A percentile compares a stretch with the other conserved stretches of the same genome.
phyloP scores from a whole-genome alignment of 2,329 filamentous ascomycete genomes.

The Aspergillus sp. region DNA sequence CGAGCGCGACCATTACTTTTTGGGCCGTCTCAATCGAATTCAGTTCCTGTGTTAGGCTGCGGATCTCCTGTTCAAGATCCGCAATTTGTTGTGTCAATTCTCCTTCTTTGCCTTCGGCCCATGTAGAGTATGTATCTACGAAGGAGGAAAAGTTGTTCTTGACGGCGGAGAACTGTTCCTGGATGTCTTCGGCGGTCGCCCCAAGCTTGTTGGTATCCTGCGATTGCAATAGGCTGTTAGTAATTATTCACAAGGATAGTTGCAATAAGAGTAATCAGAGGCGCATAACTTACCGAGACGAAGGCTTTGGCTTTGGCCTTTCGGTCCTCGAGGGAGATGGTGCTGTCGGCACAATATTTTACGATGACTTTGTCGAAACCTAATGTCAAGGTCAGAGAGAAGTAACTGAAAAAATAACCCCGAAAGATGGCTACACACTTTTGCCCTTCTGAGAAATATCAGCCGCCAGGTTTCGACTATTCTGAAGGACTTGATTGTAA shows the following conservation, averaged over 20 bases:
- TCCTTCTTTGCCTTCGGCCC: constrained; percentile 6
- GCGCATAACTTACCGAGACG: neutral
- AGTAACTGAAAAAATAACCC: neutral
- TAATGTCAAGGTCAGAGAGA: neutral
- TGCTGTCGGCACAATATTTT: neutral
- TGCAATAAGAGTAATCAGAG: neutral
- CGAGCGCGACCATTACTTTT: neutral
- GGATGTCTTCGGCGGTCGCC: neutral
- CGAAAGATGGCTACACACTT: neutral
- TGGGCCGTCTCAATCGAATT: neutral
- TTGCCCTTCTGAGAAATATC: neutral
- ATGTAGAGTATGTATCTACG: neutral
- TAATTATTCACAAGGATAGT: neutral
- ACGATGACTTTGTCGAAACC: neutral
- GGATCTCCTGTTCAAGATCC: neutral
- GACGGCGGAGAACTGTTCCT: neutral
- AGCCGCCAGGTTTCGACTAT: neutral
- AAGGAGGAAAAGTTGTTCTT: neutral
- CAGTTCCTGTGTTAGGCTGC: neutral
- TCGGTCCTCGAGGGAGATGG: neutral
- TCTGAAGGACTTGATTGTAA: neutral
- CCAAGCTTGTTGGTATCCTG: neutral
- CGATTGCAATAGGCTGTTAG: neutral
- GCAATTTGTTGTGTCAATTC: neutral
- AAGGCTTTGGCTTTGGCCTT: neutral